Base-by-base conservation (phyloP, 768 basidiomycete genomes). In the Tricholoma terreum region DNA sequence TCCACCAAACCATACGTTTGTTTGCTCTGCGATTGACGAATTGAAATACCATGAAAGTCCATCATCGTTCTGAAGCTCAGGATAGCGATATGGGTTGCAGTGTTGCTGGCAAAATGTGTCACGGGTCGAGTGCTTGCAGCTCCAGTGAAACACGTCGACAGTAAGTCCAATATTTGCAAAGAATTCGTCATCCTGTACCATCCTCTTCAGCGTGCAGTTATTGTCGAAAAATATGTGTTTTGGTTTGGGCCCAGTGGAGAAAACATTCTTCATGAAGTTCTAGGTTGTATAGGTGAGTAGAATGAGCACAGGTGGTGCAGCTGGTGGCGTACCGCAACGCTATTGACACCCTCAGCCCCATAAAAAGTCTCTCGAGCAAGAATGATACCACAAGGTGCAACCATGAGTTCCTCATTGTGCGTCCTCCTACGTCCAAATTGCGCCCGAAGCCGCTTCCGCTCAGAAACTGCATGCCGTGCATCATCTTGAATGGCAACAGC, bases 1-100 rank as follows among this genome's bases (percentile, higher is more conserved):
- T 54, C 73, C 72, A 0, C 75, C 73, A 17, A 79, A 50, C 79
- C 80, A 81, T 0, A 67, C 68, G 58, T 81, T 81, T 0, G 69
- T 63, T 55, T 79, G 77, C 52, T 81, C 75, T 0, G 76, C 73
- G 4, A 67, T 62, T 0, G 75, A 80, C 0, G 71, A 77, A 33
- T 80, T 81, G 63, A 81, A 80, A 0, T 53, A 42, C 77, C 77
- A 81, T 10, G 19, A 68, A 9, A 61, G 59, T 0, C 62, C 64
- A n/a, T 69, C 62, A 6, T 65, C 57, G 1, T 43, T 62, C 0
- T 50, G 22, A 1, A 81, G 66, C 42, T 79, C 76, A 6, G 68
- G 68, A 58, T 70, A 80, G 0, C 46, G n/a, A 55, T 64, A 70
- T 0, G 73, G 73, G 55, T 73, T 73, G 60, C 73, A 75, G 43